phyloP scores from a whole-genome alignment of 2,329 filamentous ascomycete species.

The Huntiella abstrusa region DNA sequence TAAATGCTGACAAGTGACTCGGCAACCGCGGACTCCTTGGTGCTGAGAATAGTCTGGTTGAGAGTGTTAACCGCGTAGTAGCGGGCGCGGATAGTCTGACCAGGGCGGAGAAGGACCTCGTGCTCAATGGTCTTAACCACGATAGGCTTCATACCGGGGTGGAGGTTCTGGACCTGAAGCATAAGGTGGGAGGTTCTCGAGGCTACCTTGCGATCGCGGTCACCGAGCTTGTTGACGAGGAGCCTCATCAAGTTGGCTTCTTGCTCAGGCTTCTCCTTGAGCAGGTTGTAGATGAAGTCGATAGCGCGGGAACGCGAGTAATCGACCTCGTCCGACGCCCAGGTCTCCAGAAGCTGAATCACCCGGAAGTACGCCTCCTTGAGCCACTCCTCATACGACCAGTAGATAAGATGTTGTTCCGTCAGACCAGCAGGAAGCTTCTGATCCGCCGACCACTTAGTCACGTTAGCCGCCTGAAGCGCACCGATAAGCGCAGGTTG shows the following conservation, averaged over 20 bases:
- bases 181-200: conserved; percentile 84
- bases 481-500: conserved; percentile 60
- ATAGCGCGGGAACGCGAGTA: conserved; percentile 77
- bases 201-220: conserved; percentile 86
- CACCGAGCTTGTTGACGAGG: conserved; percentile 89
- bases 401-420: conserved; percentile 61
- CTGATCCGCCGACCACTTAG: conserved; percentile 48
- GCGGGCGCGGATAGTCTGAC: conserved; percentile 72
- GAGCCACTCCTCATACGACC: conserved; percentile 89
- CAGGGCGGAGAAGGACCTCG: conserved; percentile 70
- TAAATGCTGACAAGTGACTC: conserved; percentile 74
- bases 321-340: conserved; percentile 90
- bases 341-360: conserved; percentile 74
- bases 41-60: conserved; percentile 86
- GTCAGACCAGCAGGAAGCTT: conserved; percentile 55
- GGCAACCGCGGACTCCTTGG: conserved; percentile 63
- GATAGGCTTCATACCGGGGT: conserved; percentile 84
- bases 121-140: conserved; percentile 73
- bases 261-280: conserved; percentile 93
- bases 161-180: conserved; percentile 72
- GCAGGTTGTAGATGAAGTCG: conserved; percentile 75
- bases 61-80: conserved; percentile 95
- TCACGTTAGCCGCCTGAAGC: conserved; percentile 40
- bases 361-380: conserved; percentile 89
- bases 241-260: conserved; percentile 83